Conservation (phyloP, 805 yeast genomes). For the Pichia phayaonensis region DNA sequence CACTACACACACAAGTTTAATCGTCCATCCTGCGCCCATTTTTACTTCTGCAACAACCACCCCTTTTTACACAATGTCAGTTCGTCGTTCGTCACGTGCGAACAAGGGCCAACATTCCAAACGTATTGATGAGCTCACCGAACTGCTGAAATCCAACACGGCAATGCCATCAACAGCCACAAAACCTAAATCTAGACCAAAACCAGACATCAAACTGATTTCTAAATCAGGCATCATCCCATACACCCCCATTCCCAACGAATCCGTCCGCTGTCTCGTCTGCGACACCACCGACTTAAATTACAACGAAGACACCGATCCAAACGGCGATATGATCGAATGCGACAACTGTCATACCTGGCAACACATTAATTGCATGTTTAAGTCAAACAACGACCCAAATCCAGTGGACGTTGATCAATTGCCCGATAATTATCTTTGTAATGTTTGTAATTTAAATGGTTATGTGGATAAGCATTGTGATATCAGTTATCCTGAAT, state of each 20-base stretch:
- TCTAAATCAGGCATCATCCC: neutral
- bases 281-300: slow-evolving; percentile 55
- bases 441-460: slow-evolving; percentile 46
- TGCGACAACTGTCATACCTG: slow-evolving; percentile 63
- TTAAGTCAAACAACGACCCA: no score
- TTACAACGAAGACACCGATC: slow-evolving; percentile 49
- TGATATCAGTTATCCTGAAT: slow-evolving; percentile 26
- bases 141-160: neutral
- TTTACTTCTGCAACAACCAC: no score
- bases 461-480: slow-evolving; percentile 30
- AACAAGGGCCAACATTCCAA: slow-evolving; percentile 33
- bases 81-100: slow-evolving; percentile 37
- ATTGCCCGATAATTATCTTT: slow-evolving; percentile 42
- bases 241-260: neutral
- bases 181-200: neutral
- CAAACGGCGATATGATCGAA: slow-evolving; percentile 35
- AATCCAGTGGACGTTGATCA: no score
- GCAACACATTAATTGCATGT: slow-evolving; percentile 63
- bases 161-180: neutral
- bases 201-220: neutral
- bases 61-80: neutral
- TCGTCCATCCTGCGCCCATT: no score
- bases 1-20: no score
- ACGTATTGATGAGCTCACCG: neutral
- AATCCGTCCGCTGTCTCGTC: slow-evolving; percentile 46